Percentiles rank a stretch among this genome's conserved stretches.
These are phyloP conservation scores for Nymphaea thermarum DNA, from an alignment of 164 flowering plant genomes.

Conservation along the genomic window DNA sequence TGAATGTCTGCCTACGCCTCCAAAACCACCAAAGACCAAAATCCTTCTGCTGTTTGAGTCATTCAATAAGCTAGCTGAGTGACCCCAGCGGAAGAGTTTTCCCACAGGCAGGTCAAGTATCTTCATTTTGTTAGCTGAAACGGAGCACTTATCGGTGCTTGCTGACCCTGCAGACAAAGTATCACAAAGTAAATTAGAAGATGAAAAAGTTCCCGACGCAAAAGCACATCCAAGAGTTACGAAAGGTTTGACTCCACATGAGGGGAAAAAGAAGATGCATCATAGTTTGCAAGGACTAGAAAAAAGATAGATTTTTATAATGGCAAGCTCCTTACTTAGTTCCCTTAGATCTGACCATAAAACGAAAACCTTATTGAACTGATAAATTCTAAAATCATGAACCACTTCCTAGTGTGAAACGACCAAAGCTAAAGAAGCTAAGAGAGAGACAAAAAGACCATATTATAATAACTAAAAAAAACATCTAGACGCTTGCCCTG, in stretches of 20 bases:
- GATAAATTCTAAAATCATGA: too few species aligned
- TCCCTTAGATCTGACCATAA: too few species aligned
- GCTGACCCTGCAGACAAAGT: slow-evolving; percentile 46
- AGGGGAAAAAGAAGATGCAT: neutral
- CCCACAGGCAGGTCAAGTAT: slow-evolving; percentile 64
- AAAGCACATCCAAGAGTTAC: neutral
- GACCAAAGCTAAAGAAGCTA: too few species aligned
- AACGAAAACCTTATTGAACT: too few species aligned
- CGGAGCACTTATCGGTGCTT: slow-evolving; percentile 16
- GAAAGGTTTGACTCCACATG: neutral
- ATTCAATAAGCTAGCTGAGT: slow-evolving; percentile 45
- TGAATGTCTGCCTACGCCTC: slow-evolving; percentile 87
- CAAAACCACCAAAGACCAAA: slow-evolving; percentile 87
- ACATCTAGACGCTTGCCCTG: too few species aligned
- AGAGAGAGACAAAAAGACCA: too few species aligned
- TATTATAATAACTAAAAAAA: too few species aligned
- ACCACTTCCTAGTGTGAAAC: too few species aligned
- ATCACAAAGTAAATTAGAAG: neutral
- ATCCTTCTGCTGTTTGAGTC: slow-evolving; percentile 14
- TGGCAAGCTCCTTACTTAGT: neutral
- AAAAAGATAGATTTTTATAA: neutral
- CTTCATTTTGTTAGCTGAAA: slow-evolving; percentile 26
- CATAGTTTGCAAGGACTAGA: neutral
- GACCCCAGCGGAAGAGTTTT: slow-evolving; percentile 89
- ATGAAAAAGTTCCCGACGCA: neutral